A percentile compares a stretch with the other conserved stretches of the same genome.
Evolutionary conservation across 1,139 yeast genomes (phyloP).

Genomic region (Debaryomyces robertsiae): DNA sequence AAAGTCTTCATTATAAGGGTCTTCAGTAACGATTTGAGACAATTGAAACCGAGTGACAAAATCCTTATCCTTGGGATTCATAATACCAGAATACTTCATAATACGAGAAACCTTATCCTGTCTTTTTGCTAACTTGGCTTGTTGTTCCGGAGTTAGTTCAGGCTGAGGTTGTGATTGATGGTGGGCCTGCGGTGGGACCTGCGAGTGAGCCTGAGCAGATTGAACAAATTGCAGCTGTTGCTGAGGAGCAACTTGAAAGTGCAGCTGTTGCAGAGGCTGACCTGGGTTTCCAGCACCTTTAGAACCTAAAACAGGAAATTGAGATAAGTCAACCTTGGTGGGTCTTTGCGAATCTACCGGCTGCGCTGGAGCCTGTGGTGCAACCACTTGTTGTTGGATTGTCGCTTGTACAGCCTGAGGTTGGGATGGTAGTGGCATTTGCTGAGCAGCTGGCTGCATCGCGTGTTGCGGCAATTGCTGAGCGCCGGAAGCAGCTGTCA

Average conservation of each 20-base stretch:
- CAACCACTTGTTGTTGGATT: constrained; percentile 1
- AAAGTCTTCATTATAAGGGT: constrained; percentile 96
- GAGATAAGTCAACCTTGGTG: constrained; percentile 43
- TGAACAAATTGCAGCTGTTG: constrained; percentile 12
- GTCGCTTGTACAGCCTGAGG: constrained; percentile 5
- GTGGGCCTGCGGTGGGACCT: constrained; percentile 16
- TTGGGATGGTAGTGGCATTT: constrained; percentile 18
- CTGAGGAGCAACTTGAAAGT: constrained; percentile 12
- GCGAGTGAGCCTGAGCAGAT: constrained; percentile 17
- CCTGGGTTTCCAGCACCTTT: constrained; percentile 28
- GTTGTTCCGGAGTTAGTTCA: constrained; percentile 48
- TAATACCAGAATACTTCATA: constrained; percentile 83
- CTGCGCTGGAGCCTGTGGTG: constrained; percentile 9
- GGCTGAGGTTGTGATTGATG: constrained; percentile 25
- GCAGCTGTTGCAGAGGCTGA: constrained; percentile 16
- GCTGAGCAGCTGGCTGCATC: constrained; percentile 19
- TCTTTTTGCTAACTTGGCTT: constrained; percentile 62
- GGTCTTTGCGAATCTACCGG: constrained; percentile 14
- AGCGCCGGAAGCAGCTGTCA: constrained; percentile 27
- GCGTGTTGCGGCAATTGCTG: constrained; percentile 28
- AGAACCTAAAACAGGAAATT: constrained; percentile 55
- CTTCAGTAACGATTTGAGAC: constrained; percentile 94
- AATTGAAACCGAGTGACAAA: constrained; percentile 92
- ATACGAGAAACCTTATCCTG: constrained; percentile 80
- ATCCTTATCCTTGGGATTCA: constrained; percentile 97